These are phyloP conservation scores for Ophiocordyceps camponoti-saundersi DNA, from an alignment of 2,329 filamentous ascomycete species.

Conservation along the genomic window DNA sequence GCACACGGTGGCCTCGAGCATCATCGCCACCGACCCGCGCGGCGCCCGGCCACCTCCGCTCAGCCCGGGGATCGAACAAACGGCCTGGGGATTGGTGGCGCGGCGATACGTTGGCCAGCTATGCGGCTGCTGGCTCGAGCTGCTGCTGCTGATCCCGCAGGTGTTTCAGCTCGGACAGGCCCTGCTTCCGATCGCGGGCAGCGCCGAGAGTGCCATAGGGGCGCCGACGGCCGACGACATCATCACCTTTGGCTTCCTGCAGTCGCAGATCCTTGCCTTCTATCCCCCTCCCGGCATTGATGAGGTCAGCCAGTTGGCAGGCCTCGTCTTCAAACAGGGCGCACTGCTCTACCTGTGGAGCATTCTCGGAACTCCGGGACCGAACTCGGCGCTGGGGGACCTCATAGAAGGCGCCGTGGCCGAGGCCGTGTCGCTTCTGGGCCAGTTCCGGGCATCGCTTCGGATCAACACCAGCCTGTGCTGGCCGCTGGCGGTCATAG, in stretches of 20 bases:
- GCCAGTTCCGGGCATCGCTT: conserved; percentile 13
- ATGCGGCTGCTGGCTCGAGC: conserved; percentile 21
- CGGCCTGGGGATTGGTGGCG: conserved; percentile 12
- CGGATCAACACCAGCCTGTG: conserved; percentile 22
- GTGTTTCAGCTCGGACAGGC: conserved; percentile 25
- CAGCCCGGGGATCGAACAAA: conserved; percentile 12
- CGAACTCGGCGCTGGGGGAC: conserved; percentile 7
- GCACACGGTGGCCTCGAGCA: conserved; percentile 27
- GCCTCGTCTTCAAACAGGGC: conserved; percentile 25
- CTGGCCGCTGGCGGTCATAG: conserved; percentile 21
- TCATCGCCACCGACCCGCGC: conserved; percentile 24
- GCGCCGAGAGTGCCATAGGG: background rate
- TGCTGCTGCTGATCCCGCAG: conserved; percentile 18
- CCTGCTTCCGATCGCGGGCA: conserved; percentile 15
- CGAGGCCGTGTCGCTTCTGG: conserved; percentile 13
- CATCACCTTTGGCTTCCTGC: conserved; percentile 23
- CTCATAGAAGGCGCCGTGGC: conserved; percentile 12
- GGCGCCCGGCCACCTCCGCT: conserved; percentile 13
- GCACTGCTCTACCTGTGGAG: conserved; percentile 24
- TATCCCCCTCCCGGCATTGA: conserved; percentile 16
- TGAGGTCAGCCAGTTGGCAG: conserved; percentile 20
- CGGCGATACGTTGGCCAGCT: conserved; percentile 18
- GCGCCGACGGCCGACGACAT: conserved; percentile 18
- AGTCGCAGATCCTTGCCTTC: conserved; percentile 23
- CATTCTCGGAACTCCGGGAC: conserved; percentile 13